phyloP scores from a whole-genome alignment of 306 rosid species.

The Dryas octopetala region DNA sequence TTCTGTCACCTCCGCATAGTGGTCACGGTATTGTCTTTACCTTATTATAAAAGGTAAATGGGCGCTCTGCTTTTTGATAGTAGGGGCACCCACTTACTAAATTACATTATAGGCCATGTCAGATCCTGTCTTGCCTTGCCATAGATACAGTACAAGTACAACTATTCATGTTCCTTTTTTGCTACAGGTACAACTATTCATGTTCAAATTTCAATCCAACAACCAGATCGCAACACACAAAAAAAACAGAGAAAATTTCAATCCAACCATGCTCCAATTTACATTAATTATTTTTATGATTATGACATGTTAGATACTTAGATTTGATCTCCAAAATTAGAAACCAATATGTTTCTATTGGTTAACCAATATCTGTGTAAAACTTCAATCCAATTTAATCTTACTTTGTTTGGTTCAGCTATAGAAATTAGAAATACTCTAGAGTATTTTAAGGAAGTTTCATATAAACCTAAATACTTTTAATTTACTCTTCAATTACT shows the following conservation, averaged over 20 bases:
- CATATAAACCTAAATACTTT: no score
- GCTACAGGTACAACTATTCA: constrained; percentile 4
- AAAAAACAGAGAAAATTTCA: neutral
- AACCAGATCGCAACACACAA: no score
- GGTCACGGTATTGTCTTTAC: constrained; percentile 25
- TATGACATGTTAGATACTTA: no score
- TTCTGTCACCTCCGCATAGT: constrained; percentile 32
- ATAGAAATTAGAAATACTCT: no score
- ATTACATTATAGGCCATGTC: constrained; percentile 21
- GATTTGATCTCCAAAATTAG: no score
- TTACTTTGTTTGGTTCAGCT: no score
- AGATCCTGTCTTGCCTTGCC: constrained; percentile 14
- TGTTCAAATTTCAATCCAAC: constrained; percentile 2
- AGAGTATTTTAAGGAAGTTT: no score
- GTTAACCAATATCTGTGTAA: no score
- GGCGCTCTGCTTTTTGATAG: constrained; percentile 16
- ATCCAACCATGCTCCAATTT: neutral
- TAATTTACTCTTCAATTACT: no score
- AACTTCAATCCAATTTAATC: no score
- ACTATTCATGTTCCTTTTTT: constrained; percentile 16
- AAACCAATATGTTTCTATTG: no score
- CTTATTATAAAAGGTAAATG: neutral
- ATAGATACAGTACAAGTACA: constrained; percentile 20
- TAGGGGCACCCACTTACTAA: constrained; percentile 6
- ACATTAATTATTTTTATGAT: no score